Evolutionary conservation across 176 grass and related monocot genomes (phyloP).

Genomic region (barley (Hordeum vulgare)): DNA sequence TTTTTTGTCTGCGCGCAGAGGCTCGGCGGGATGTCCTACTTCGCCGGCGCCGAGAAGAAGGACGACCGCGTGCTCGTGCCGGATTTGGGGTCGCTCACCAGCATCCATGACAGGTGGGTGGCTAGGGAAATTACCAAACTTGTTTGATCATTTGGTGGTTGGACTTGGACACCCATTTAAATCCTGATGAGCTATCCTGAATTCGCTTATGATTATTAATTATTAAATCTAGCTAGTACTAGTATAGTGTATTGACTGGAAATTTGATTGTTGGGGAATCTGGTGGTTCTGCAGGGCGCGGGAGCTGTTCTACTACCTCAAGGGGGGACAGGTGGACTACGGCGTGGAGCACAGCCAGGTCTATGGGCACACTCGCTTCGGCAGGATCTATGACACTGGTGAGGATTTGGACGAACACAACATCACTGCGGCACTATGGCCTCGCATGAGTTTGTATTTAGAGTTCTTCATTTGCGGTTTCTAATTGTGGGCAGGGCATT

Average conservation of each 20-base stretch:
- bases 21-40: slow-evolving; percentile 88
- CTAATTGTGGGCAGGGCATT: slow-evolving; percentile 61
- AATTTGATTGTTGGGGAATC: not conserved
- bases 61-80: slow-evolving; percentile 95
- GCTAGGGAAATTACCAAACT: not conserved
- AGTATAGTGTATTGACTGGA: not conserved
- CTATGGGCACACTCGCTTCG: slow-evolving; percentile 70
- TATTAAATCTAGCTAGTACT: not conserved
- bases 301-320: slow-evolving; percentile 98
- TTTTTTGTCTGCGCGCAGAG: slow-evolving; percentile 35
- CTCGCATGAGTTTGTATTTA: not conserved
- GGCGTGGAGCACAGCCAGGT: slow-evolving; percentile 80
- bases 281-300: slow-evolving; percentile 56
- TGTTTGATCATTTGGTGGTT: not conserved
- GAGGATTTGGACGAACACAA: not conserved
- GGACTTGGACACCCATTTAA: not conserved
- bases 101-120: slow-evolving; percentile 90
- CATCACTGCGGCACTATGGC: not conserved
- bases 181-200: not conserved
- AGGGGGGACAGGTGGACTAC: slow-evolving; percentile 91
- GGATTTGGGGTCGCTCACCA: slow-evolving; percentile 96
- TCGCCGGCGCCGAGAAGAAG: slow-evolving; percentile 97
- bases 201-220: not conserved
- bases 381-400: slow-evolving; percentile 75
- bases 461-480: not conserved